These are phyloP conservation scores for Fusarium chlamydosporum DNA, from an alignment of 2,329 filamentous ascomycete species.

Conservation along the genomic window DNA sequence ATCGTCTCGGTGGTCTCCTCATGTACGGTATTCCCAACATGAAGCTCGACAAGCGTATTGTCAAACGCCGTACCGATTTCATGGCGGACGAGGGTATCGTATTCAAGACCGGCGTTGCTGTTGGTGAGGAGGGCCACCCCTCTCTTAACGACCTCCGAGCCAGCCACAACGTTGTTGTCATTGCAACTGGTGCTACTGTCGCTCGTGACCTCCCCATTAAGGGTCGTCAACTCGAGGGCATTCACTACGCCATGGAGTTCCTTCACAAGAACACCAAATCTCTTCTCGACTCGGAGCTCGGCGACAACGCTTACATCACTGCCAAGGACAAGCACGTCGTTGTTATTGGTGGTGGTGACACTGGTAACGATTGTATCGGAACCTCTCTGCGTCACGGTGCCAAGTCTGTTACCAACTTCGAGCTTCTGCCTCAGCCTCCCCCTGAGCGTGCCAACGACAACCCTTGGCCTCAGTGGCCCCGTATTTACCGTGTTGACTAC, in stretches of 20 bases:
- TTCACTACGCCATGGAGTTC: slow-evolving; percentile 98
- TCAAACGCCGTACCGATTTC: slow-evolving; percentile 94
- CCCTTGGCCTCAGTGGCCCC: slow-evolving; percentile 98
- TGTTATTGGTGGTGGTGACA: slow-evolving; percentile 97
- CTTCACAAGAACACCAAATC: slow-evolving; percentile 98
- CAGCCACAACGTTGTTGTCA: slow-evolving; percentile 85
- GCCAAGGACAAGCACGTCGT: slow-evolving; percentile 97
- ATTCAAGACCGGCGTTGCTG: slow-evolving; percentile 82
- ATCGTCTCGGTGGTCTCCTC: slow-evolving; percentile 89
- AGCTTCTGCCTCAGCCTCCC: slow-evolving; percentile 92
- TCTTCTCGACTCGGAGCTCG: slow-evolving; percentile 89
- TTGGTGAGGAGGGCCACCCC: slow-evolving; percentile 77
- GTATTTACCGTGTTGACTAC: slow-evolving; percentile 98
- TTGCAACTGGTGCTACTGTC: slow-evolving; percentile 93
- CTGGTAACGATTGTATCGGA: slow-evolving; percentile 97
- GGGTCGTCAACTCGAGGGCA: slow-evolving; percentile 86
- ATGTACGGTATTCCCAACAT: slow-evolving; percentile 99
- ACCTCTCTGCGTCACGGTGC: slow-evolving; percentile 96
- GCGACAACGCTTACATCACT: slow-evolving; percentile 88
- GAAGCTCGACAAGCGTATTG: slow-evolving; percentile 98
- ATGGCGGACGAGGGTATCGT: slow-evolving; percentile 90
- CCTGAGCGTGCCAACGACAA: slow-evolving; percentile 92
- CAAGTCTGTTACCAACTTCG: slow-evolving; percentile 96
- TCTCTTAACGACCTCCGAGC: slow-evolving; percentile 79
- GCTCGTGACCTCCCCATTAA: slow-evolving; percentile 93